Evolutionary conservation across 2,329 filamentous ascomycete species (phyloP), one percentile per base, ranked within the genome.

Genomic region (Escovopsis weberi): DNA sequence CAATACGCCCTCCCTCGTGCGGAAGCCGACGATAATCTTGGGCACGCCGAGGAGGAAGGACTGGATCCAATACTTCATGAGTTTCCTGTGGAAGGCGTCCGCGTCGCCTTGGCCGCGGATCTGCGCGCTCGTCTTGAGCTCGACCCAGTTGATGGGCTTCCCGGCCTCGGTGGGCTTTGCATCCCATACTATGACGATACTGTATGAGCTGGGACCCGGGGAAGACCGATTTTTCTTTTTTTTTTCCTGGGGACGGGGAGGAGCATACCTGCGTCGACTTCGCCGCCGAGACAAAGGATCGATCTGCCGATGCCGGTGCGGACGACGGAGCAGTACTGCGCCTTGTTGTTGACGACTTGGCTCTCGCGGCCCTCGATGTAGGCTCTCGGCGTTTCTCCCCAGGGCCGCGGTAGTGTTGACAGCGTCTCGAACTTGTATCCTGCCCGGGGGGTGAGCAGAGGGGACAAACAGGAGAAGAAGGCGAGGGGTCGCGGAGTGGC

Each of bases 391-490:
- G 77, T 81, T 44, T 82, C 74, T 42, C 73, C 78, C 79, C 88
- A 95, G 1, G 81, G 74, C 2, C 70, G 65, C 2, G 85, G 80
- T 4, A 96, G 65, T 2, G 91, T 80, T 6, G 80, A 78, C 2
- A 98, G 63, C 0, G 85, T 83, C 61, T 98, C 91, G 54, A 98
- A 98, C 59, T 98, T 98, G 67, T 98, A 98, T 33, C 89, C 85
- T 89, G 49, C 7, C 9, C 15, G 15, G 12, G 8, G 8, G 28
- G 11, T 32, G 28, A 32, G 33, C 19, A 28, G 26, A 10, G 3
- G 28, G 43, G 34, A 34, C 35, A 18, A 39, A 28, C n/a, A 32
- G 12, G 11, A 12, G 39, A 26, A 4, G 39, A n/a, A n/a, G 23
- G 9, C n/a, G 8, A 19, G 15, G 38, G n/a, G 7, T 26, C 15